Base-by-base conservation (phyloP, 2,329 filamentous ascomycete species). In the Ceratocystis destructans region DNA sequence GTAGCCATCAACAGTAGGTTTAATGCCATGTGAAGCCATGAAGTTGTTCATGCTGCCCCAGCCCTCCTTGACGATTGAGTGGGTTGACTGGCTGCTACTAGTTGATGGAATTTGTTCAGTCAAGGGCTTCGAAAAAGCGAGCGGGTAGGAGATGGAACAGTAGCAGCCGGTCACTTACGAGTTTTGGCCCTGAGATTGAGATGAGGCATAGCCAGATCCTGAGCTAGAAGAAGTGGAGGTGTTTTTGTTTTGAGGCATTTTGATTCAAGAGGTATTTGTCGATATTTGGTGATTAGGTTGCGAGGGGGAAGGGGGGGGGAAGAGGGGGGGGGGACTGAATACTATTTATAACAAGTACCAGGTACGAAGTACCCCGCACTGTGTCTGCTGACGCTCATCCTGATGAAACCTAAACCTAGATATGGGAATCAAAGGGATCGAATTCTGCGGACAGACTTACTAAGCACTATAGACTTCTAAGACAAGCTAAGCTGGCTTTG, bases 81-180 rank as follows among this genome's bases (percentile, higher is more conserved):
- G 5, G 22, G 61, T 72, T 69, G n/a, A 69, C 64, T 45, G 70
- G 70, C 46, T 73, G 73, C 62, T 76, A 74, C 63, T 75, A 71
- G 3, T 53, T 41, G 37, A 53, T 53, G 48, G 2, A 53, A 15
- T 41, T 15, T 2, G 12, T 41, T 41, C 8, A 41, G 37, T 41
- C 10, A 12, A 4, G 37, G 37, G 37, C 10, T 41, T 41, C 10
- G 1, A 41, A 41, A 41, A 15, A 41, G 37, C 37, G 37, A 48
- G 5, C 45, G 45, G 46, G 50, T 20, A 28, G 48, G 48, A 8
- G 8, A 22, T 25, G 3, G 17, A 17, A 31, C 8, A 31, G 4
- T n/a, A n/a, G n/a, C n/a, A 20, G n/a, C 0, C 48, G 20, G 6
- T 12, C 50, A 55, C 50, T 55, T 31, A 55, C 50, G 50, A 55